Conservation (phyloP, 441 rosid species). For the Corymbia calophylla region DNA sequence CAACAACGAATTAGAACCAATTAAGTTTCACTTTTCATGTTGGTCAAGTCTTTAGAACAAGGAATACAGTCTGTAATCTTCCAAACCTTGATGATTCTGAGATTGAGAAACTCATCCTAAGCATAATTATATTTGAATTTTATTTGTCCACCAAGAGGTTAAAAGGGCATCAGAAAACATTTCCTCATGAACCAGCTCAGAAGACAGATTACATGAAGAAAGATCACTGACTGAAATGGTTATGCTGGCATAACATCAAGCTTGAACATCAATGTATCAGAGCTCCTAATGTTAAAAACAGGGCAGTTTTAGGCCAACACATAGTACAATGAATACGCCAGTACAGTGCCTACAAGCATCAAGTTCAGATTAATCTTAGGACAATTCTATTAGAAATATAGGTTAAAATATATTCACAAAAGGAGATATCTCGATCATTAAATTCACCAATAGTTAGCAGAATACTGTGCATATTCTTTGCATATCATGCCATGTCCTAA, state of each 20-base stretch:
- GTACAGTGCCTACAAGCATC: neutral
- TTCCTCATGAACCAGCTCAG: neutral
- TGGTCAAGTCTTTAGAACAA: neutral
- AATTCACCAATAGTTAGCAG: neutral
- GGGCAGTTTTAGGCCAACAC: neutral
- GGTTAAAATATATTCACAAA: neutral
- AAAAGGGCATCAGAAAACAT: neutral
- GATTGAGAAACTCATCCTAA: neutral
- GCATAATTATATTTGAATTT: neutral
- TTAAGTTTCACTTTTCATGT: neutral
- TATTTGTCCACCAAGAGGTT: neutral
- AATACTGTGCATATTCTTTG: neutral
- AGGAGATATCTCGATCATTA: neutral
- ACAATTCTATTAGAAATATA: neutral
- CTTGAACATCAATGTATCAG: neutral
- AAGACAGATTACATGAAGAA: neutral
- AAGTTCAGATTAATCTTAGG: neutral
- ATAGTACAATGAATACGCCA: neutral
- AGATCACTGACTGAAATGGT: neutral
- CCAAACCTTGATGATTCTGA: neutral
- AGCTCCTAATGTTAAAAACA: neutral
- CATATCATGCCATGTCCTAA: neutral
- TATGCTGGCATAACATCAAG: neutral
- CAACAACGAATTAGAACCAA: neutral
- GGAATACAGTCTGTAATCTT: neutral